Percentiles rank a stretch among this genome's conserved stretches.
Evolutionary conservation across 352 stramenopile species (phyloP).

Genomic region (Porosira glacialis): DNA sequence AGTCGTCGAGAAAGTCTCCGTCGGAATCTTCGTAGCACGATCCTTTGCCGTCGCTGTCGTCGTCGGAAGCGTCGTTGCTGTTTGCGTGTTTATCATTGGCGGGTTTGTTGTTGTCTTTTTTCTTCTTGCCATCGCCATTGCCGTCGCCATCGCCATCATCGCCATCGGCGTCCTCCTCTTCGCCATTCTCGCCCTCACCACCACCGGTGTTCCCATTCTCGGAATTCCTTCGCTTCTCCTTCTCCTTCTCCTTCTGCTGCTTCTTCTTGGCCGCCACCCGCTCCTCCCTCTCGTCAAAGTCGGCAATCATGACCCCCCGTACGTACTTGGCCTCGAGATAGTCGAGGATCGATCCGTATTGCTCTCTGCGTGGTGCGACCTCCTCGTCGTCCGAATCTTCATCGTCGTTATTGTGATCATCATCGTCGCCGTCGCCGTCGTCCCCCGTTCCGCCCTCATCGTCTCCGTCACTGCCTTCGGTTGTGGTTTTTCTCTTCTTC

Average conservation of each 20-base stretch:
- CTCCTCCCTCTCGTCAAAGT: constrained; percentile 36
- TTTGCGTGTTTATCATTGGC: not conserved
- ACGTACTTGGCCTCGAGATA: constrained; percentile 82
- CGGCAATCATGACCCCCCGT: constrained; percentile 66
- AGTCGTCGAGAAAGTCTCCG: constrained; percentile 75
- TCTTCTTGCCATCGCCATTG: no score
- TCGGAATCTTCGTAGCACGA: constrained; percentile 64
- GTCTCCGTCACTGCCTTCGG: constrained; percentile 5
- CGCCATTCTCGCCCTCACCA: not conserved
- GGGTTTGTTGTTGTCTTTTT: not conserved
- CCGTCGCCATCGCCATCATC: no score
- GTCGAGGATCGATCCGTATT: constrained; percentile 72
- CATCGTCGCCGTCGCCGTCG: constrained; percentile 2
- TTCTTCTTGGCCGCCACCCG: constrained; percentile 22
- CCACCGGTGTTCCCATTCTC: no score
- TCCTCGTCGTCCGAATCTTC: constrained; percentile 20
- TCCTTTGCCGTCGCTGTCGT: constrained; percentile 23
- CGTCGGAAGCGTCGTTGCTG: constrained; percentile 1
- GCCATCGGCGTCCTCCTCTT: no score
- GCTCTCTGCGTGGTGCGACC: constrained; percentile 15
- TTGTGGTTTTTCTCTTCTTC: not conserved
- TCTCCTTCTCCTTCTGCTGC: no score
- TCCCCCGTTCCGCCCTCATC: constrained; percentile 6
- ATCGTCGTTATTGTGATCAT: constrained; percentile 17
- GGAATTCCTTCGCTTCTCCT: no score